Evolutionary conservation across 2,329 filamentous ascomycete species (phyloP), one percentile per base, ranked within the genome.

Genomic region (Diaporthe sp.): DNA sequence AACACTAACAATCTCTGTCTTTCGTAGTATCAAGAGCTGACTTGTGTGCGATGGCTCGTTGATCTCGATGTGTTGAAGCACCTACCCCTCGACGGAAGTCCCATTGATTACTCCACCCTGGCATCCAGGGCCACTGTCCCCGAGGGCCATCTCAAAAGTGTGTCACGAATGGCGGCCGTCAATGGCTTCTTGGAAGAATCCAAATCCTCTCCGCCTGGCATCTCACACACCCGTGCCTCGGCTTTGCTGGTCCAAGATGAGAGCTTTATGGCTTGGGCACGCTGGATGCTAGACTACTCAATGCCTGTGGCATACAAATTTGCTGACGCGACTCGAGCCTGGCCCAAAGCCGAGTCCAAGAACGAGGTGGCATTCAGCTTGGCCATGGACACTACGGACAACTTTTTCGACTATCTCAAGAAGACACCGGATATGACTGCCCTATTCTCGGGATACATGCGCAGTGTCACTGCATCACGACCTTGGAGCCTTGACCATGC

Each of bases 181-280:
- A 61, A 61, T 15, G 57, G 57, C 57, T 61, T 61, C 57, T 61
- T 61, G 57, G 57, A 61, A 39, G 57, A 61, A 61, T 61, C 57
- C 34, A 61, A 61, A 25, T 61, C 34, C 9, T 61, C 34, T n/a
- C 28, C 53, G 53, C 53, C 57, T 42, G 57, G 57, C 22, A 61
- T 61, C 57, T 25, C 57, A 39, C 57, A 61, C 34, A 61, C 57
- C 42, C 34, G 22, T n/a, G 22, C 34, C 22, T 61, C 57, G 22
- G 22, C 57, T 15, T 25, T 39, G 34, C 34, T 61, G 57, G 57
- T 61, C 10, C 57, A 39, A 25, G 34, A 61, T 61, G 34, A 61
- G 34, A 61, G 34, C 19, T 61, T 61, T 6, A 25, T 42, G 57
- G 34, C 57, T 61, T 61, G 57, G 57, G 34, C 57, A 39, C 57